These are phyloP conservation scores for Eucalyptus regnans DNA, from an alignment of 345 rosid genomes.

Conservation along the genomic window DNA sequence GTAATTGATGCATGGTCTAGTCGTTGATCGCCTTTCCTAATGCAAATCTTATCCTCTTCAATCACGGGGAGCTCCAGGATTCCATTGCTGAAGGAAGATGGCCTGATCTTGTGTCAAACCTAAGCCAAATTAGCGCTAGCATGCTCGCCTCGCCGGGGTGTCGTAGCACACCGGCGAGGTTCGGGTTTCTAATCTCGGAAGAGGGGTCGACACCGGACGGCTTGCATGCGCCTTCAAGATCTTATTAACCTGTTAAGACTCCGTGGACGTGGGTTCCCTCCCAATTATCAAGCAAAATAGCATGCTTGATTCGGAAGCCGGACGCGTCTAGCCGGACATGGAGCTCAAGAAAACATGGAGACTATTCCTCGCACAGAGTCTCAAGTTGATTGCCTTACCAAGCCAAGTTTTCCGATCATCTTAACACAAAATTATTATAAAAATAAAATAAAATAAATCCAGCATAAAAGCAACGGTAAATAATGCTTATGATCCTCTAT, in stretches of 20 bases:
- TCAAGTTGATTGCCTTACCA: not conserved
- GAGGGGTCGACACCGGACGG: not conserved
- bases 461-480: not conserved
- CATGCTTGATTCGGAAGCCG: not conserved
- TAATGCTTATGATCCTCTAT: not conserved
- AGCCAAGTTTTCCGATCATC: not conserved
- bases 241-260: not conserved
- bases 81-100: not conserved
- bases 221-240: not conserved
- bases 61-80: not conserved
- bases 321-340: not conserved
- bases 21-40: not conserved
- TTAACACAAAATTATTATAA: not conserved
- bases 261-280: not conserved
- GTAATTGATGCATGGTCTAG: not conserved
- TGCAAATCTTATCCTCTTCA: not conserved
- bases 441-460: not conserved
- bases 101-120: not conserved
- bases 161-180: accelerated
- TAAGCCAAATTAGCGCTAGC: not conserved
- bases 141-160: accelerated
- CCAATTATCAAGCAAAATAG: not conserved
- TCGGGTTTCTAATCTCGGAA: not conserved
- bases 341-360: not conserved
- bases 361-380: not conserved